Evolutionary conservation across 805 yeast species (phyloP).

Genomic region (Diddensiella santjacobensis): DNA sequence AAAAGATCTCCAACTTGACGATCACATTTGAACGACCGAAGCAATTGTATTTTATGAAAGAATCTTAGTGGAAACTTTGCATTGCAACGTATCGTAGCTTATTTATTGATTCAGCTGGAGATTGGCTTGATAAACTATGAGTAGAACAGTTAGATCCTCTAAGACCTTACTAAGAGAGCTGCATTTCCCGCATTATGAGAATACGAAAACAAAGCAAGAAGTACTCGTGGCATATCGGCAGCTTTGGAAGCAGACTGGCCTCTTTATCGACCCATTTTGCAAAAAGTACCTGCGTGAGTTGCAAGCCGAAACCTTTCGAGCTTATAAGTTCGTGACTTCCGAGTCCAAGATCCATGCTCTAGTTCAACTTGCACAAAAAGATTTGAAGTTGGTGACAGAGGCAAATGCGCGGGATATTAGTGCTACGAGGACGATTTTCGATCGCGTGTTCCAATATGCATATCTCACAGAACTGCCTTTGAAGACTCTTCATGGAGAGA

Average conservation of each 20-base stretch:
- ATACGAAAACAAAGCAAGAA: constrained; percentile 1
- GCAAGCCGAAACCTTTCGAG: constrained; percentile 19
- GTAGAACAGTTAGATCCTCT: too few species aligned
- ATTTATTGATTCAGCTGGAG: too few species aligned
- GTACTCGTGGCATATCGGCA: constrained; percentile 16
- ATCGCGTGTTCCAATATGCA: constrained; percentile 14
- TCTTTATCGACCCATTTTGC: constrained; percentile 23
- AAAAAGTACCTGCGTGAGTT: constrained; percentile 13
- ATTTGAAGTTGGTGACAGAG: constrained; percentile 10
- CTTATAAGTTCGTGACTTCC: constrained; percentile 22
- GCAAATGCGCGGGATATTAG: constrained; percentile 15
- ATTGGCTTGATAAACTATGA: too few species aligned
- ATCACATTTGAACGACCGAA: too few species aligned
- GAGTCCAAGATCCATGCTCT: constrained; percentile 16
- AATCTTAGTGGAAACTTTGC: too few species aligned
- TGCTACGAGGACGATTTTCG: constrained; percentile 16
- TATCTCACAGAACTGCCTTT: constrained; percentile 21
- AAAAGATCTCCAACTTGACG: too few species aligned
- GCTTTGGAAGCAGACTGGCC: constrained; percentile 9
- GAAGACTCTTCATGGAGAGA: constrained; percentile 8
- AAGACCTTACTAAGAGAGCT: constrained; percentile 1
- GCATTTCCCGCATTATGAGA: constrained; percentile 21
- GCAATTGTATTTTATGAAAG: too few species aligned
- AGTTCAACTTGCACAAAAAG: constrained; percentile 12
- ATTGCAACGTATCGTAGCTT: too few species aligned